Percentiles rank a stretch among this genome's conserved stretches.
Conservation (phyloP, 352 stramenopile species). For the Phytophthora pisi region DNA sequence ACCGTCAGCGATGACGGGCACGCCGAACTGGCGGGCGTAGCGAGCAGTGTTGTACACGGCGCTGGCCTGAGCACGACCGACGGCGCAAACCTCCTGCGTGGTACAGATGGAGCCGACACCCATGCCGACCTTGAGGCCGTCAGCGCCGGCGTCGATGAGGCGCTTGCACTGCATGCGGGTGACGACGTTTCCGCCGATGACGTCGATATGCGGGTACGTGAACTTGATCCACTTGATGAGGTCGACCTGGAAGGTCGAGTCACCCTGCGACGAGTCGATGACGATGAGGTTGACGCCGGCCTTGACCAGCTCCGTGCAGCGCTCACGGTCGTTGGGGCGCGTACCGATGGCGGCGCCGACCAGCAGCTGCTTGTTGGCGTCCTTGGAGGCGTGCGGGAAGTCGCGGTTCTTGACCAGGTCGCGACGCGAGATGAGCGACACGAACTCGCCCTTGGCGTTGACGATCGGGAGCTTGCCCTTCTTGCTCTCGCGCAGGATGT, state of each 20-base stretch:
- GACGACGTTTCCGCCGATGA: slow-evolving; percentile 99
- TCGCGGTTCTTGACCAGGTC: slow-evolving; percentile 99
- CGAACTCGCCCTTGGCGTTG: slow-evolving; percentile 97
- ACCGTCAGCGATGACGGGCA: slow-evolving; percentile 99
- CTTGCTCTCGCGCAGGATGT: slow-evolving; percentile 98
- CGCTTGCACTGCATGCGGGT: slow-evolving; percentile 97
- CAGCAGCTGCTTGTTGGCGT: slow-evolving; percentile 98
- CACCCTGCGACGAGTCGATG: slow-evolving; percentile 99
- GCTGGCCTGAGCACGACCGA: slow-evolving; percentile 98
- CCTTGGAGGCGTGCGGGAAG: slow-evolving; percentile 97
- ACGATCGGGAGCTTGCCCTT: slow-evolving; percentile 99
- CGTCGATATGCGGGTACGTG: slow-evolving; percentile 94
- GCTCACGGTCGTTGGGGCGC: slow-evolving; percentile 95
- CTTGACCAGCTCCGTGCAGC: slow-evolving; percentile 90
- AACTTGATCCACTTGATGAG: slow-evolving; percentile 96
- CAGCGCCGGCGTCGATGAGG: slow-evolving; percentile 98
- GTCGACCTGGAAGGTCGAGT: slow-evolving; percentile 95
- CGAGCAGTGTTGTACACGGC: slow-evolving; percentile 98
- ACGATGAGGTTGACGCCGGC: slow-evolving; percentile 99
- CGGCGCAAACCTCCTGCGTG: slow-evolving; percentile 99
- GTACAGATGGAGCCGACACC: slow-evolving; percentile 99
- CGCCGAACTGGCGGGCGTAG: slow-evolving; percentile 95
- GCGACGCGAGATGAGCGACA: slow-evolving; percentile 98
- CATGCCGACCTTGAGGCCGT: slow-evolving; percentile 99
- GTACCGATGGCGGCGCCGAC: slow-evolving; percentile 99